Base-by-base conservation (phyloP, 306 rosid species). In the Dalbergia cochinchinensis region DNA sequence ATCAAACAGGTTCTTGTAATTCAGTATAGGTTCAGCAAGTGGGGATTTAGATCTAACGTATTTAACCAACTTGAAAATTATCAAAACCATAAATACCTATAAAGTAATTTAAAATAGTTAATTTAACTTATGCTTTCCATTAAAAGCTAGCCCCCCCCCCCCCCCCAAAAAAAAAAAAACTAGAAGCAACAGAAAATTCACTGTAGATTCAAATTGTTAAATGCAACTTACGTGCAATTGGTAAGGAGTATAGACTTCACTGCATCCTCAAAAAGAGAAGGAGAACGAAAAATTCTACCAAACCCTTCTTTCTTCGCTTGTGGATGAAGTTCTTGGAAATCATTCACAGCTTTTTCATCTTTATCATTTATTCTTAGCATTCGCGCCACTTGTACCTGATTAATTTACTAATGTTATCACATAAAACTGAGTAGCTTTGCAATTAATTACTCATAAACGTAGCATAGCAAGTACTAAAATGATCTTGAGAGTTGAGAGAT, bases 191-290 rank as follows among this genome's bases (percentile, higher is more conserved):
- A 8, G 10, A 6, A 8, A 42, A 42, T 42, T 42, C 47, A 42
- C 6, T 0, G 15, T 12, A 10, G n/a, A 63, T 34, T 62, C 35
- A 9, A 7, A 15, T 37, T 64, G 69, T 18, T 65, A 16, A 16
- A 4, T 14, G 19, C 1, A 13, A 51, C 77, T 57, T 78, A 87
- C 88, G 13, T 16, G 79, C 69, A 16, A 5, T 79, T n/a, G 69
- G 85, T 82, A 7, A 87, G 83, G 8, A 87, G 85, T 13, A 87
- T 26, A 19, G 78, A 79, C 79, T 85, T 87, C 33, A 82, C 60
- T 3, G 47, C 79, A 15, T 87, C 88, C 19, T 79, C 83, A 71
- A 79, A 71, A 34, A 51, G 10, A 2, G 73, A 35, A 44, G 83
- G 83, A 62, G 83, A 79, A 15, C 78, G 73, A 22, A 79, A 79